Evolutionary conservation across 495 filamentous ascomycete species (phyloP), one percentile per base, ranked within the genome.

Genomic region (Mytilinidion resinicola): DNA sequence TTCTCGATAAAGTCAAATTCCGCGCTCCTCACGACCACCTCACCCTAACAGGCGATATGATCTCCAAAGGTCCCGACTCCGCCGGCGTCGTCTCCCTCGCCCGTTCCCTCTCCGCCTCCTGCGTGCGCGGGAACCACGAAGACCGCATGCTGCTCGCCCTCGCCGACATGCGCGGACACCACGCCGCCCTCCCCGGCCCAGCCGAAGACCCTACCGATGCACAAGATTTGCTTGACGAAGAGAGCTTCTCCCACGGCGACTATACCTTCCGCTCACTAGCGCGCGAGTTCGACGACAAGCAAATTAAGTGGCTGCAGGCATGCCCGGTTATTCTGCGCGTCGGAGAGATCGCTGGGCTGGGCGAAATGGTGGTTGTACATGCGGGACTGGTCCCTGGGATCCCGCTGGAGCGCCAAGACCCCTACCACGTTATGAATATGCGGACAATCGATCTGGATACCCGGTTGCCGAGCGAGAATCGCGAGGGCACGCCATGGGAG

Each of bases 111-210:
- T 78, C 77, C 14, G 92, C 92, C 3, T 85, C 84, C 34, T 88
- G 82, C 56, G 90, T 96, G 1, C 83, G 93, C 25, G 93, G 93
- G 12, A 97, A 98, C 73, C 91, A 96, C 71, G 93, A 98, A 67
- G 90, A 98, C 65, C 78, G 83, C 9, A 77, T 96, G 11, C 75
- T 95, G 17, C 74, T 82, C 5, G 67, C 78, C 11, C 72, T 79
- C 12, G 73, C 73, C 30, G 63, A 65, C 15, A 67, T 54, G 60
- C 58, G 53, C 9, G 33, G 39, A 3, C 51, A 55, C 36, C 63
- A 65, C 53, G 53, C 39, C 11, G 44, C 69, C 7, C 62, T 54
- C 43, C 37, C 61, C 9, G 56, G 63, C 30, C 63, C 58, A 1
- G 20, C 39, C 4, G 59, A 59, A 47, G 46, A 49, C 48, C 25